Evolutionary conservation across 306 rosid species (phyloP).

Genomic region (Quillaja saponaria): DNA sequence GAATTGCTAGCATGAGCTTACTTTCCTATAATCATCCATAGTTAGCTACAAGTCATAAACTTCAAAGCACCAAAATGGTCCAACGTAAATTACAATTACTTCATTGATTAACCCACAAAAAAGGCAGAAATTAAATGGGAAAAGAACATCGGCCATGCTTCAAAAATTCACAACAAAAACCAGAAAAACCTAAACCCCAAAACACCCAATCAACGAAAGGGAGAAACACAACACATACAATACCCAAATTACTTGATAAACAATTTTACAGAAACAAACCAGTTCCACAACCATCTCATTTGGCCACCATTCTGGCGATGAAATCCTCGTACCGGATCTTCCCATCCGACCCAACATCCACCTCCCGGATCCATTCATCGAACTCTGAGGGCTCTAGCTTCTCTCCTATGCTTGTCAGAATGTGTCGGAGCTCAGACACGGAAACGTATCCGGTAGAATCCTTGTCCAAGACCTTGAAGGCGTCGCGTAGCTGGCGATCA

Average conservation of each 20-base stretch:
- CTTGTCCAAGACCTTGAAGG: slow-evolving; percentile 94
- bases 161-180: slow-evolving; percentile 39
- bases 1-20: slow-evolving; percentile 3
- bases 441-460: slow-evolving; percentile 76
- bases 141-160: slow-evolving; percentile 6
- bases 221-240: slow-evolving; percentile 11
- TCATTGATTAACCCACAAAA: slow-evolving; percentile 30
- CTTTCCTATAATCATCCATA: slow-evolving; percentile 36
- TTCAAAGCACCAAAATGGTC: slow-evolving; percentile 1
- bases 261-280: slow-evolving; percentile 29
- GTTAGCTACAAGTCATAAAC: slow-evolving; percentile 40
- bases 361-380: slow-evolving; percentile 98
- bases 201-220: slow-evolving; percentile 1
- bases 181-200: slow-evolving; percentile 34
- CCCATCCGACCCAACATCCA: slow-evolving; percentile 84
- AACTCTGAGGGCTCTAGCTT: slow-evolving; percentile 93
- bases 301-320: slow-evolving; percentile 96
- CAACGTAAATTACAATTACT: slow-evolving; percentile 6
- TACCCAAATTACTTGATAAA: slow-evolving; percentile 32
- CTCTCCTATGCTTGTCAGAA: slow-evolving; percentile 94
- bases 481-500: slow-evolving; percentile 94
- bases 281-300: slow-evolving; percentile 46
- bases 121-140: not conserved
- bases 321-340: slow-evolving; percentile 96
- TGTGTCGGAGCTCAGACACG: slow-evolving; percentile 89